Evolutionary conservation across 306 rosid species (phyloP), one percentile per base, ranked within the genome.

Genomic region (Vigna reflexopilosa): DNA sequence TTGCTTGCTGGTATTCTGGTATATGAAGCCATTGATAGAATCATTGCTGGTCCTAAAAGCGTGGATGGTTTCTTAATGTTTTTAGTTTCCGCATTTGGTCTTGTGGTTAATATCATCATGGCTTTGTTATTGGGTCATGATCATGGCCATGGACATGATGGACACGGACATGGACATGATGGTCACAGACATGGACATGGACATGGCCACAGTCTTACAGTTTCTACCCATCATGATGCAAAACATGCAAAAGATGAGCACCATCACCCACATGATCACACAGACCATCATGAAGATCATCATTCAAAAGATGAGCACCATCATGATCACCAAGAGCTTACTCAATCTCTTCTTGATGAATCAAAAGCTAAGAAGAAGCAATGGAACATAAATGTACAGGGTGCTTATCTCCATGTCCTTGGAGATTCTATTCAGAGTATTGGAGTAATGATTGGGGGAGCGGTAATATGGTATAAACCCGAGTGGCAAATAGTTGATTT

Each of bases 371-470:
- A 71, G 75, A 80, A 84, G 87, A 85, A 50, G 70, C 71, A 72
- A 38, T 3, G 76, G 75, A 89, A 87, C 85, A 82, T 91, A 77
- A 91, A 91, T 48, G 85, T 91, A 32, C 89, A 83, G 67, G 93
- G 97, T 38, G 97, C 97, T 44, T 91, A 89, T 85, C 97, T 91
- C 66, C 93, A 91, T 57, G 97, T 91, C 16, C 93, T 91, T 15
- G 93, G 97, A 62, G 97, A 91, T 86, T 89, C 86, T 1, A 48
- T 87, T 70, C 97, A 91, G 65, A 91, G 97, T 75, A 54, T 91
- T 7, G 93, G 97, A 44, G 97, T 91, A 34, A 91, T 91, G 97
- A 91, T 91, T 1, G 97, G 93, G 5, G 97, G 97, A 67, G 97
- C 87, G 59, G 57, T 87, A 66, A 88, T 91, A 84, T 91, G 97